Base-by-base conservation (phyloP, 2,329 filamentous ascomycete genomes). In the Triangularia setosa region DNA sequence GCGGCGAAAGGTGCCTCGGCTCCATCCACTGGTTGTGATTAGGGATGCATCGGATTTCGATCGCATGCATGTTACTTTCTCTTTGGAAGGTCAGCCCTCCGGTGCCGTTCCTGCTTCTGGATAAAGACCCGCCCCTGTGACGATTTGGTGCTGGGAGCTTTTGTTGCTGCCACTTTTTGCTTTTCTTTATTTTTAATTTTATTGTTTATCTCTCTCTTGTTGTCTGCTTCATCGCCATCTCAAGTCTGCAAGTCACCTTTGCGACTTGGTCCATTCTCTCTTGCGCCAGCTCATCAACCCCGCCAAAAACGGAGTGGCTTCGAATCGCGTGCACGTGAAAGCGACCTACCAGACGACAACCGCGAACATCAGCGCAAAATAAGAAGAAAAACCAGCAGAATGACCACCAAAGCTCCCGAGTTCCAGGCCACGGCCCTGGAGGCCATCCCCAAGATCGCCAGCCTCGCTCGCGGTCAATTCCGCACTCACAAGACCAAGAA, bases 401-500 rank as follows among this genome's bases (percentile, higher is more conserved):
- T 83, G 79, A 74, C 77, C 16, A 68, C 78, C 65, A 75, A 77
- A 60, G 71, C 74, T n/a, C 70, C 77, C 33, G 70, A 78, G 48
- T 87, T 90, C 70, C 77, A 85, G 76, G 77, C 80, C 61, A 93
- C 91, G 1, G 75, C 88, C 1, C 74, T 91, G 56, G 87, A 90
- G 63, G 80, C 83, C 52, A 92, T 97, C 75, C 78, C 87, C 14
- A 75, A 76, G 65, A 84, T 84, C 52, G 84, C 88, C 73, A 81
- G 84, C 63, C 83, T 79, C 6, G 79, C 90, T 53, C 88, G 88
- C 73, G 78, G 82, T 60, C 87, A 89, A n/a, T 98, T 92, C 79
- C 83, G 84, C 71, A 84, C 90, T 18, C 88, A 93, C 76, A 90
- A 89, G 79, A 97, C 93, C 53, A 92, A 92, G 74, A 84, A 91